These are phyloP conservation scores for Naganishia friedmannii DNA, from an alignment of 768 basidiomycete genomes.

Conservation along the genomic window DNA sequence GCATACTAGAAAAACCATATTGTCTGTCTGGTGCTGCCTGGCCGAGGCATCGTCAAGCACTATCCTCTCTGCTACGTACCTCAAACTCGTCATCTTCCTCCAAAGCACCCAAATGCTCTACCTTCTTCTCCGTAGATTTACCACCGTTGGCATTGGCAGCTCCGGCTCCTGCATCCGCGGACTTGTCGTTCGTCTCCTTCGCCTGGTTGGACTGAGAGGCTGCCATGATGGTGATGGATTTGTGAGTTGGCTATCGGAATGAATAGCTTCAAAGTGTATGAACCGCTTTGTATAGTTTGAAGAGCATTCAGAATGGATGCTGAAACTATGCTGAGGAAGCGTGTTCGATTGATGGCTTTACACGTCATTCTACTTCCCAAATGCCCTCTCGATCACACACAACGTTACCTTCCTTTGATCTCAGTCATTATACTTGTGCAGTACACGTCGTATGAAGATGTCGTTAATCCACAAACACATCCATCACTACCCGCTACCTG, in stretches of 20 bases:
- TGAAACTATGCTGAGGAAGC: conserved; percentile 20
- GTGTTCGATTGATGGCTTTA: background rate
- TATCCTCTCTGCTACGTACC: conserved; percentile 38
- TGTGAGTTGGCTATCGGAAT: background rate
- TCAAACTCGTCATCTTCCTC: conserved; percentile 97
- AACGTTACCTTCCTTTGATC: background rate
- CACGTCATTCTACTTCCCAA: conserved; percentile 15
- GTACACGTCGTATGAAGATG: background rate
- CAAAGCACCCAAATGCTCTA: conserved; percentile 76
- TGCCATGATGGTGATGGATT: background rate
- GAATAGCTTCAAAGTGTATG: background rate
- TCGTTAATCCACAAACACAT: background rate
- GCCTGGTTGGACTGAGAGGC: background rate
- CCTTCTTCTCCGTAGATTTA: conserved; percentile 44
- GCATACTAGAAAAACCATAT: background rate
- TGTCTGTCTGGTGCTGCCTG: no score
- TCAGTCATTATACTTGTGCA: background rate
- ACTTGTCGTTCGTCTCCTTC: conserved; percentile 9
- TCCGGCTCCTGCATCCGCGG: conserved; percentile 24
- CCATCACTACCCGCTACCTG: background rate
- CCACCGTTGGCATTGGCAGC: conserved; percentile 17
- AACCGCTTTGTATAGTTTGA: background rate
- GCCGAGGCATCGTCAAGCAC: no score
- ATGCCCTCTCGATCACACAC: conserved; percentile 3
- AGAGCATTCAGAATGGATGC: background rate